Evolutionary conservation across 352 stramenopile genomes (phyloP), one percentile per base, ranked within the genome.

Genomic region (Phytophthora sp.): DNA sequence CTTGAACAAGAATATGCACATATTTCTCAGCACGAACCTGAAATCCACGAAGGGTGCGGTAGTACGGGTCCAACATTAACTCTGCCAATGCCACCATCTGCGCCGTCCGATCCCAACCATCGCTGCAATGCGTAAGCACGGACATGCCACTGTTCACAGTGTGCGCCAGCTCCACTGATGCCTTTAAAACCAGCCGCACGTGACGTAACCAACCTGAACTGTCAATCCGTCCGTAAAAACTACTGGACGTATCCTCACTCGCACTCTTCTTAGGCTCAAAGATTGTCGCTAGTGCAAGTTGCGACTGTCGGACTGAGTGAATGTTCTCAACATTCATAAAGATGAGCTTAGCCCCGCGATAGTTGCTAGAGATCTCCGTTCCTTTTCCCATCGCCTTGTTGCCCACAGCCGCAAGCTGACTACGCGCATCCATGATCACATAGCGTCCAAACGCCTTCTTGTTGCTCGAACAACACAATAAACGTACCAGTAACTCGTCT

Each of bases 291-390:
- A 99, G 49, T 53, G 91, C 93, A 64, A 95, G 73, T 29, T 99
- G 92, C 7, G 90, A 93, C 69, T 99, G 90, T 7, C 98, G 93
- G 31, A 99, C 96, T 8, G 90, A 77, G 79, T 99, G 97, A 66
- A 99, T 99, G 73, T 99, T 99, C 16, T 97, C 95, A 71, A 99
- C 98, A 54, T 98, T 98, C 86, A 98, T 97, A 76, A 99, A 99
- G 20, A 94, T 84, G 21, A 99, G 80, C 9, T 97, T 98, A 9
- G 88, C 80, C 5, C 95, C 90, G 11, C 84, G 78, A 77, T 99
- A 99, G 76, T 98, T 97, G 61, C 90, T 93, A 3, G 89, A 87
- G 73, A 98, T 98, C 73, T 99, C 97, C 4, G 96, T 98, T 33
- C 96, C 96, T 79, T 97, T 98, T 60, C 97, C 91, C 79, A 98